Conservation (phyloP, 306 rosid genomes). For the Prunus mira region DNA sequence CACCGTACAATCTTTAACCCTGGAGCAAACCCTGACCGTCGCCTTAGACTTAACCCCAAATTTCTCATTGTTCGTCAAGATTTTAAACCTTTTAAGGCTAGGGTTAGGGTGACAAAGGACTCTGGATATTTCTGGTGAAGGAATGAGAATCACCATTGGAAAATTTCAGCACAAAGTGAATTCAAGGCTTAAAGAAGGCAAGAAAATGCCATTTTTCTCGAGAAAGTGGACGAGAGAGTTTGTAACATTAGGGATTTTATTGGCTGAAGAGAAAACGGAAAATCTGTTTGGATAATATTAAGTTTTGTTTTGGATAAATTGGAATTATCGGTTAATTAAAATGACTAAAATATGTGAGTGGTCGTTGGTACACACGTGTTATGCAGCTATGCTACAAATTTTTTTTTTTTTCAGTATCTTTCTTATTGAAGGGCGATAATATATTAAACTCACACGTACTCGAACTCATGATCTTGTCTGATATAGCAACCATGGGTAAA, state of each 20-base stretch:
- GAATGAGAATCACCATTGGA: slow-evolving; percentile 58
- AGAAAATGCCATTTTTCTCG: slow-evolving; percentile 22
- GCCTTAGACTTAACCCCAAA: slow-evolving; percentile 30
- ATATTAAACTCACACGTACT: too few relatives aligned
- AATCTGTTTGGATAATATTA: slow-evolving; percentile 35
- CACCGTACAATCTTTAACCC: slow-evolving; percentile 10
- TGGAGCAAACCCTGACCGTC: slow-evolving; percentile 30
- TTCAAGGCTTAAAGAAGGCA: neutral
- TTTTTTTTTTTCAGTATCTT: too few relatives aligned
- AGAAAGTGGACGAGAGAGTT: slow-evolving; percentile 1
- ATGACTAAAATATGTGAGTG: slow-evolving; percentile 19
- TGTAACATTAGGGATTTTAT: neutral
- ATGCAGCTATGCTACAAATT: neutral
- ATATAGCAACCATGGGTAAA: too few relatives aligned
- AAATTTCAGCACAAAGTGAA: neutral
- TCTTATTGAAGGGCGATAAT: too few relatives aligned
- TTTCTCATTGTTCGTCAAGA: slow-evolving; percentile 24
- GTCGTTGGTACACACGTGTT: slow-evolving; percentile 11
- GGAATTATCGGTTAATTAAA: slow-evolving; percentile 20
- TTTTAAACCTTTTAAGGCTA: slow-evolving; percentile 34
- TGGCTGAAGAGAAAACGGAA: slow-evolving; percentile 10
- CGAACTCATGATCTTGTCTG: too few relatives aligned
- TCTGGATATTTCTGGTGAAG: slow-evolving; percentile 40
- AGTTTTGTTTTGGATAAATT: slow-evolving; percentile 24
- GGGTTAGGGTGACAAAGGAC: slow-evolving; percentile 32